These are phyloP conservation scores for Termitomyces sp. DNA, from an alignment of 768 basidiomycete genomes.

Conservation along the genomic window DNA sequence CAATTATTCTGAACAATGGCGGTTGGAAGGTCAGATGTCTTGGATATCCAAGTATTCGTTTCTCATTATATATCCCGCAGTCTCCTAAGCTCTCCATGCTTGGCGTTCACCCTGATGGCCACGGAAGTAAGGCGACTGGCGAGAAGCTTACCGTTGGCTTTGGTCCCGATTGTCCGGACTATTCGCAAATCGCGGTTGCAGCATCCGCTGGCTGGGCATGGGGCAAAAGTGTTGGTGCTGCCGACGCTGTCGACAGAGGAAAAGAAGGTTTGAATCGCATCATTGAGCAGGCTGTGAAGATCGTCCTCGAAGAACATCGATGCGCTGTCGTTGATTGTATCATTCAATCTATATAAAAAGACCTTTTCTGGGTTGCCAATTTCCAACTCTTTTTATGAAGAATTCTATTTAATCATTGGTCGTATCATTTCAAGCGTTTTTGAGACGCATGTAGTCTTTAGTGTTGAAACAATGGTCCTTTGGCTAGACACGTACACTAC, in stretches of 20 bases:
- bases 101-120: conserved; percentile 53
- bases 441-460: neutral
- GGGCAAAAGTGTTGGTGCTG: conserved; percentile 32
- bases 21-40: conserved; percentile 50
- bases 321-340: conserved; percentile 57
- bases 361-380: neutral
- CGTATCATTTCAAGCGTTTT: neutral
- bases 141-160: conserved; percentile 57
- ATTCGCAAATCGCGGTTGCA: conserved; percentile 56
- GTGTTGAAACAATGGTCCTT: no score
- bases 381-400: neutral
- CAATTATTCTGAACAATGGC: conserved; percentile 66
- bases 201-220: conserved; percentile 68
- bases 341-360: conserved; percentile 28
- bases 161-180: conserved; percentile 57
- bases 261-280: conserved; percentile 24
- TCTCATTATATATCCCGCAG: conserved; percentile 18
- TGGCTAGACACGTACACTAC: no score
- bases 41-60: neutral
- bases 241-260: conserved; percentile 12
- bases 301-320: conserved; percentile 51
- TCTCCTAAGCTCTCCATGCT: conserved; percentile 63
- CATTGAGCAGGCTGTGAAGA: conserved; percentile 44
- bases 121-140: conserved; percentile 40
- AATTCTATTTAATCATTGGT: no score